Conservation (phyloP, 805 yeast genomes). For the Saturnispora saitoi region DNA sequence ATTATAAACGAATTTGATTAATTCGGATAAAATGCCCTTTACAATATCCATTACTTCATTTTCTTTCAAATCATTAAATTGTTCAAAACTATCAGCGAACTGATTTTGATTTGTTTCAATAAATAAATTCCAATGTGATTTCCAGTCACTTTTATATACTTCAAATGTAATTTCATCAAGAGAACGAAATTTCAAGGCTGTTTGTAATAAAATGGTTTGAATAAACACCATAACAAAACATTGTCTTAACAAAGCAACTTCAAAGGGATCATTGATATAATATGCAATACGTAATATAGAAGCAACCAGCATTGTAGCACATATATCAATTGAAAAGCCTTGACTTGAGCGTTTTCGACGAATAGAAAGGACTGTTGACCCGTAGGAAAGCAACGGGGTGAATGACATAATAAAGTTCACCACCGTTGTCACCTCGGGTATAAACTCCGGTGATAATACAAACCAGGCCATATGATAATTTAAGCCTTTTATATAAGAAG, state of each 20-base stretch:
- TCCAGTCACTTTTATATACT: slow-evolving; percentile 23
- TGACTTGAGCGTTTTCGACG: slow-evolving; percentile 52
- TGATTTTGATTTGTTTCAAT: slow-evolving; percentile 15
- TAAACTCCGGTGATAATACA: slow-evolving; percentile 25
- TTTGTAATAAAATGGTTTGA: slow-evolving; percentile 55
- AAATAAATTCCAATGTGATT: slow-evolving; percentile 25
- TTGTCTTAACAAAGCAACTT: slow-evolving; percentile 68
- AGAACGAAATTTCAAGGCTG: slow-evolving; percentile 49
- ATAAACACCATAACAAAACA: slow-evolving; percentile 78
- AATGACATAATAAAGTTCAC: slow-evolving; percentile 61
- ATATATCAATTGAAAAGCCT: slow-evolving; percentile 87
- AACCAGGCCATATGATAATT: slow-evolving; percentile 22
- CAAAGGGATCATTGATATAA: slow-evolving; percentile 74
- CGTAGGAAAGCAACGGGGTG: slow-evolving; percentile 82
- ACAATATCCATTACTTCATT: neutral
- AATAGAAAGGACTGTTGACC: slow-evolving; percentile 69
- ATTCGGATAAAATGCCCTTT: slow-evolving; percentile 7
- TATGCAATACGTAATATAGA: slow-evolving; percentile 66
- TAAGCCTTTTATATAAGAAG: too few relatives aligned
- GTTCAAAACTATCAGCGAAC: slow-evolving; percentile 11
- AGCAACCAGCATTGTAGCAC: slow-evolving; percentile 83
- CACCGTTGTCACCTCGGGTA: slow-evolving; percentile 31
- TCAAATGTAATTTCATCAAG: slow-evolving; percentile 35
- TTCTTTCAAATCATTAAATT: slow-evolving; percentile 7
- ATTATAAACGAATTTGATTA: slow-evolving; percentile 13